Evolutionary conservation across 2,329 filamentous ascomycete genomes (phyloP), one percentile per base, ranked within the genome.

Genomic region (Amesomyces nigricolor): DNA sequence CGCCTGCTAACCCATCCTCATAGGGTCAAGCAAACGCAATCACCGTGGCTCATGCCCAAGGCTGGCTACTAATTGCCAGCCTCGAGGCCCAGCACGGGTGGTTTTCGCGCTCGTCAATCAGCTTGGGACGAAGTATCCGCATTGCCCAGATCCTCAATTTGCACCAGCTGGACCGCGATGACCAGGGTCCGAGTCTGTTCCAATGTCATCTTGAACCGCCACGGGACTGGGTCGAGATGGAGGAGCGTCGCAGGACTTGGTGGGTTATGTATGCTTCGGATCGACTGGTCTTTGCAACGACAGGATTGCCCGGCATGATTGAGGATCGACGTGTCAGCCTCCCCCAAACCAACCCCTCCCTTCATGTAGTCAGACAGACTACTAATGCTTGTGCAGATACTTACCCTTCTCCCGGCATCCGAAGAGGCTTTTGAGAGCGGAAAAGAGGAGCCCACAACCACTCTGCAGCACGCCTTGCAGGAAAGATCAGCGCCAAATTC

Each of bases 41-140:
- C 56, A 82, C 77, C 3, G 64, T 87, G 38, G 76, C 76, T 4
- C 80, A 86, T 64, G 79, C 77, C 38, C 85, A 88, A 64, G 72
- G 78, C 5, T 87, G 84, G 84, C 70, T 75, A 5, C 71, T 88
- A 17, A 75, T 83, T 40, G 73, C 75, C 13, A 75, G 73, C 1
- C 87, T 86, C 61, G 85, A 88, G 65, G 87, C 86, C 70, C 85
- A 83, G 14, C 75, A 79, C 66, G 85, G 87, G 76, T 83, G 80
- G 64, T 88, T 88, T 61, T 81, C 85, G 1, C 73, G 83, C 56
- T 84, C 85, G 6, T 88, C 85, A 80, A 72, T 86, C 63, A 87
- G 83, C 49, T 74, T 79, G 10, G 83, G 83, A n/a, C 73, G 82
- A 61, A 78, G 77, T n/a, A 72, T 76, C 4, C 73, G 84, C 53